These are phyloP conservation scores for Metroxylon sagu DNA, from an alignment of 176 grass and related monocot species.

Conservation along the genomic window DNA sequence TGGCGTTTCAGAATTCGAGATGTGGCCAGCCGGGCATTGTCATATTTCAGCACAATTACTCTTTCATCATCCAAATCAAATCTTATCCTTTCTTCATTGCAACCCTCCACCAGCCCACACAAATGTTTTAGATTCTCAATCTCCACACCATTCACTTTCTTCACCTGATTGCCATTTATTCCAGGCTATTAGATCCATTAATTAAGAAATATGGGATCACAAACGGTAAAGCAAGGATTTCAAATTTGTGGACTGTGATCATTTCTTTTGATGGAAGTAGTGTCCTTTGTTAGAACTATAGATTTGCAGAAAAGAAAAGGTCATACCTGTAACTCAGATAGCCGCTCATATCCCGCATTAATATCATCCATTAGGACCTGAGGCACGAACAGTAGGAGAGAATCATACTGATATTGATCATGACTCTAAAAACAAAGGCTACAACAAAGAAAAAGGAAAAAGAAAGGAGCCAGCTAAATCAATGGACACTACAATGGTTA, in stretches of 20 bases:
- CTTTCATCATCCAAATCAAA: constrained; percentile 91
- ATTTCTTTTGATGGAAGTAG: too few species aligned
- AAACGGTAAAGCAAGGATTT: too few species aligned
- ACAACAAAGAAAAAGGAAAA: background rate
- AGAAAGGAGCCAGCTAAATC: too few species aligned
- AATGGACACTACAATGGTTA: too few species aligned
- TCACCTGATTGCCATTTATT: constrained; percentile 38
- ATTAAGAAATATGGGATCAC: too few species aligned
- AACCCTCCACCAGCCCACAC: constrained; percentile 57
- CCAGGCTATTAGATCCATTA: too few species aligned
- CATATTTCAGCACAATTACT: constrained; percentile 65
- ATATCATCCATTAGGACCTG: constrained; percentile 97
- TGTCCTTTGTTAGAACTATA: too few species aligned
- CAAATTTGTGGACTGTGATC: too few species aligned
- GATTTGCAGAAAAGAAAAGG: background rate
- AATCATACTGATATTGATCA: constrained; percentile 12
- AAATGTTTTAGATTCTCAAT: constrained; percentile 87
- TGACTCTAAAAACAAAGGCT: constrained; percentile 3
- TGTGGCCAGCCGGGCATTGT: constrained; percentile 62
- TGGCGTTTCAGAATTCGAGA: constrained; percentile 72
- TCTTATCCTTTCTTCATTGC: constrained; percentile 65
- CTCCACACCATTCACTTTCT: constrained; percentile 74
- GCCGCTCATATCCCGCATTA: constrained; percentile 83
- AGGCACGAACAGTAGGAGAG: background rate
- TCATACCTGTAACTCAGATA: constrained; percentile 70